Evolutionary conservation across 179 eudicot species (phyloP), one percentile per base, ranked within the genome.

Genomic region (Actinidia polygama): DNA sequence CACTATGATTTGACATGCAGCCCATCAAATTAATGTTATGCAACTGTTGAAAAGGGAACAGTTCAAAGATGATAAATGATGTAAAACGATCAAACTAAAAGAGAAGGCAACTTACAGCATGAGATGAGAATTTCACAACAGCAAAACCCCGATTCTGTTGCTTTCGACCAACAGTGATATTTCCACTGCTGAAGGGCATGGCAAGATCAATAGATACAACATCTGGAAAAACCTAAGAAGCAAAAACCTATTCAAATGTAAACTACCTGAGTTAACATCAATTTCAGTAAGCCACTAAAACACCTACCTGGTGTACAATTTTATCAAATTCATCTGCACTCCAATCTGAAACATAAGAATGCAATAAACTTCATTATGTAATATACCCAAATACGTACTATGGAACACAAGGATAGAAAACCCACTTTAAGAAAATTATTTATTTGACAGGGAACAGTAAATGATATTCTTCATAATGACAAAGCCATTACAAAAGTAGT

Each of bases 61-160:
- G 63, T 80, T 71, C 50, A 16, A 30, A 70, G 67, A 66, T 23
- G 14, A 57, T n/a, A 16, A 74, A 36, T 54, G 40, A 84, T 44
- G 50, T 36, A n/a, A n/a, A n/a, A 44, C 9, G 62, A 44, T 50
- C 40, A 79, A 19, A 73, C 21, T 67, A 4, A 30, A 81, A 59
- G n/a, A 75, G 61, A 64, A 82, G 73, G 46, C 46, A 66, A 89
- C 94, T 89, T 80, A 93, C 97, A 81, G 94, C 93, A 88, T 93
- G 94, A 76, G 95, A 88, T 69, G 88, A 81, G 71, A 93, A 93
- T 80, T 84, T 88, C 80, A 92, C 95, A 85, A 93, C 87, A 76
- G 90, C 97, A 83, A 93, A 93, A 21, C 97, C 97, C 47, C 94
- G 94, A 54, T 93, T 93, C 67, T 85, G 89, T 49, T 79, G 86